Conservation (phyloP, 257 asterid genomes). For the Penstemon newberryi region DNA sequence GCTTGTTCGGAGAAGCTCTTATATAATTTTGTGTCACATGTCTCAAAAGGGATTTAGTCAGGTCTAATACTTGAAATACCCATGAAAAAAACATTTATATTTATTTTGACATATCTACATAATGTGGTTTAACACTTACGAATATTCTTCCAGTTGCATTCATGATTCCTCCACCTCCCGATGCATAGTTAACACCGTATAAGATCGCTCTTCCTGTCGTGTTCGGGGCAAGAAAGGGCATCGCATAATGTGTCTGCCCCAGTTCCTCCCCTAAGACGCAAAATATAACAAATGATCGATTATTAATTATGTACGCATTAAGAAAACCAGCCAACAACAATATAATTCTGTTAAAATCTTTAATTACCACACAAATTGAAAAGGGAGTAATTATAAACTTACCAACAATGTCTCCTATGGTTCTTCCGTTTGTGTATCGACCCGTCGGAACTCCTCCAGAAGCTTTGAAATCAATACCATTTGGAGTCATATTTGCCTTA, state of each 20-base stretch:
- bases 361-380: not conserved
- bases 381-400: not conserved
- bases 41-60: not conserved
- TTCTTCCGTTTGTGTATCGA: conserved; percentile 59
- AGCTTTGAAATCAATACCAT: conserved; percentile 57
- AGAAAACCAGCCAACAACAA: no score
- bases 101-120: not conserved
- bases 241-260: conserved; percentile 66
- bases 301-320: no score
- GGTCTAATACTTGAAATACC: not conserved
- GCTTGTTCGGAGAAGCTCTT: no score
- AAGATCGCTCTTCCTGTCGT: conserved; percentile 68
- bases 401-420: conserved; percentile 64
- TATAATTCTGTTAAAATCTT: no score
- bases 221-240: conserved; percentile 87
- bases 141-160: conserved; percentile 82
- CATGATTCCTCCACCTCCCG: conserved; percentile 96
- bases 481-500: conserved; percentile 49
- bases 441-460: conserved; percentile 63
- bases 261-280: conserved; percentile 63
- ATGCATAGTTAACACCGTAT: conserved; percentile 87
- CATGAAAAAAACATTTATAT: no score
- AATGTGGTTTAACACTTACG: conserved; percentile 40
- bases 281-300: not conserved
- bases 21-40: no score